Evolutionary conservation across 176 grass and related monocot genomes (phyloP).

Genomic region (Juncus effusus): DNA sequence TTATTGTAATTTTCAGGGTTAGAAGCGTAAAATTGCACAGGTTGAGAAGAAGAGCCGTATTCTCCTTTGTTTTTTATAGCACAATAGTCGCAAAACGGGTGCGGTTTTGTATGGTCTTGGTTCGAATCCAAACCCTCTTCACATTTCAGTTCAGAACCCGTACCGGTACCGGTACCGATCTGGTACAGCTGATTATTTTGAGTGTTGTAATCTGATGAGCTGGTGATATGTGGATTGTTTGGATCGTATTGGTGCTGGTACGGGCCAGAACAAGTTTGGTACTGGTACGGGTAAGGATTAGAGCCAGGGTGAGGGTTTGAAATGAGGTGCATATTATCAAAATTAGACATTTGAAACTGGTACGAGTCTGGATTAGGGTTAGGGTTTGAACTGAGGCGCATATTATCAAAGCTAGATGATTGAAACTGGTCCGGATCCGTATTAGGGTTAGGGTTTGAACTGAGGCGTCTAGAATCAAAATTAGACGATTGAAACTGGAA

Average conservation of each 20-base stretch:
- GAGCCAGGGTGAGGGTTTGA: too few relatives aligned
- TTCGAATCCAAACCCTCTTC: not conserved
- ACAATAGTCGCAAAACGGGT: not conserved
- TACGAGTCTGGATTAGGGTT: too few relatives aligned
- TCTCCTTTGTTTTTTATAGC: not conserved
- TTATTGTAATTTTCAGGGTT: constrained; percentile 8
- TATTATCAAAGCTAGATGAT: too few relatives aligned
- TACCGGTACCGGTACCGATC: not conserved
- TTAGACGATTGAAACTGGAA: not conserved
- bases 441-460: not conserved
- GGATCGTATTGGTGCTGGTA: too few relatives aligned
- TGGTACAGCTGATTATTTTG: constrained; percentile 1
- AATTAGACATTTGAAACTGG: too few relatives aligned
- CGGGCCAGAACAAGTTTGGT: too few relatives aligned
- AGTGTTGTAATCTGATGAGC: not conserved
- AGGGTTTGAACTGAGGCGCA: too few relatives aligned
- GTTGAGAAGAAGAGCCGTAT: constrained; percentile 6
- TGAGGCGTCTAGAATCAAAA: too few relatives aligned
- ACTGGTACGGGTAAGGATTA: too few relatives aligned
- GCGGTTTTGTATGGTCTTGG: not conserved
- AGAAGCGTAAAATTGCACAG: constrained; percentile 4
- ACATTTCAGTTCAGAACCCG: not conserved
- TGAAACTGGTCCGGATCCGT: not conserved
- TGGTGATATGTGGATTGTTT: too few relatives aligned
- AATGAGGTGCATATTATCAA: too few relatives aligned